Base-by-base conservation (phyloP, 2,329 filamentous ascomycete genomes). In the Alternaria angustiovoidea region DNA sequence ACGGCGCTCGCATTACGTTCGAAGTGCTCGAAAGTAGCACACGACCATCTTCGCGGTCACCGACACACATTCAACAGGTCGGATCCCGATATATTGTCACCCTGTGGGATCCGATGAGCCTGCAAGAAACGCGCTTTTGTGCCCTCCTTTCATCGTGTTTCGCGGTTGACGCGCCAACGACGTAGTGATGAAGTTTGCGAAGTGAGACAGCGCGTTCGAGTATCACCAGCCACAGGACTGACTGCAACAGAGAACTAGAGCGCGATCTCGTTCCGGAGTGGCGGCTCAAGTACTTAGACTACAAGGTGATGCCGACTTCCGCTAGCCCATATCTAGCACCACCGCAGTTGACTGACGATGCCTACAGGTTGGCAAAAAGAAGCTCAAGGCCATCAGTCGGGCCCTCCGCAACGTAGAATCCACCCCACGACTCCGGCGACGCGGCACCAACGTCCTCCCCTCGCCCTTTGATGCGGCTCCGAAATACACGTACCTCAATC, bases 231-330 rank as follows among this genome's bases (percentile, higher is more conserved):
- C 11, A 26, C 22, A 41, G 22, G 42, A 26, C 26, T 46, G 57
- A 71, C 63, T n/a, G 38, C 34, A 20, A 28, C 51, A 88, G 86
- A 75, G 92, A 96, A 81, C 85, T 97, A 64, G 92, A 97, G 75
- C 87, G 91, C 74, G 91, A 96, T 72, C 87, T 93, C 54, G 93
- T 97, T 66, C 94, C 94, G 75, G 94, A 98, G 87, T 98, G 94
- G 94, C 88, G 91, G 73, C 87, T 89, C 78, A 96, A 97, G 79
- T 98, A 97, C 79, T 86, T 98, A 70, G 88, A 97, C 80, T 98
- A 98, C 84, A 97, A 96, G 85, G 89, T 89, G 57, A 49, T 55
- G 78, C 68, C 70, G 26, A 46, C 36, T n/a, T 48, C 46, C 22
- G 28, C 57, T 62, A 48, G 54, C 48, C 44, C n/a, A 68, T 59